Evolutionary conservation across 345 rosid species (phyloP).

Genomic region (Erodium maritimum): DNA sequence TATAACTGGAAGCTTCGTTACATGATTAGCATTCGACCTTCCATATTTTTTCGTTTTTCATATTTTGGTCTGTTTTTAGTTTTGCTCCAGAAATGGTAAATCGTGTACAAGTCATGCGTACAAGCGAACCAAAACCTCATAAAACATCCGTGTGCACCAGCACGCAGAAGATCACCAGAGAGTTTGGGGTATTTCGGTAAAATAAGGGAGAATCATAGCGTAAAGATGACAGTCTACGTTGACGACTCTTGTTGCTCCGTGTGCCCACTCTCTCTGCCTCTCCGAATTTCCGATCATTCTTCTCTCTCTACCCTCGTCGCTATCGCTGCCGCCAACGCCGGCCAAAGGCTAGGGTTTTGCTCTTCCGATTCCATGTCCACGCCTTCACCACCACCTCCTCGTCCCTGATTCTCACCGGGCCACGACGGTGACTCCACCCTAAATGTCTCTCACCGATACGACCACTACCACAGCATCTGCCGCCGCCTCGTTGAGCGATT

Average conservation of each 20-base stretch:
- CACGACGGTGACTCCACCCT: constrained; percentile 19
- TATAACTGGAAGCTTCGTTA: too few species aligned
- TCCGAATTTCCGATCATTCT: constrained; percentile 1
- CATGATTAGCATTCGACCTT: too few species aligned
- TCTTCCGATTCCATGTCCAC: constrained; percentile 18
- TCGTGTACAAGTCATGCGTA: too few species aligned
- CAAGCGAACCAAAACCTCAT: too few species aligned
- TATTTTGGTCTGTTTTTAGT: too few species aligned
- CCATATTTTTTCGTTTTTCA: too few species aligned
- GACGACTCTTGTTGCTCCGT: constrained; percentile 9
- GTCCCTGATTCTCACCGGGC: constrained; percentile 15
- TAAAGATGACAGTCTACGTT: constrained; percentile 6
- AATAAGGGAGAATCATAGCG: background rate
- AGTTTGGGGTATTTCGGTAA: background rate
- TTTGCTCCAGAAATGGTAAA: too few species aligned
- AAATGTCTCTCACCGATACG: constrained; percentile 6
- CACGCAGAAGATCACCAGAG: background rate
- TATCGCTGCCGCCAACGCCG: background rate
- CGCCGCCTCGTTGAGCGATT: constrained; percentile 21
- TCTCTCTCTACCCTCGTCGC: background rate
- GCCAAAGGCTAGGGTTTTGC: background rate
- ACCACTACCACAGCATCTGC: constrained; percentile 5
- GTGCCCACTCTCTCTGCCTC: background rate
- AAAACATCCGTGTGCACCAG: too few species aligned
- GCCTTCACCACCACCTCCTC: constrained; percentile 30